These are phyloP conservation scores for Oxyria digyna DNA, from an alignment of 148 eudicot species.

Conservation along the genomic window DNA sequence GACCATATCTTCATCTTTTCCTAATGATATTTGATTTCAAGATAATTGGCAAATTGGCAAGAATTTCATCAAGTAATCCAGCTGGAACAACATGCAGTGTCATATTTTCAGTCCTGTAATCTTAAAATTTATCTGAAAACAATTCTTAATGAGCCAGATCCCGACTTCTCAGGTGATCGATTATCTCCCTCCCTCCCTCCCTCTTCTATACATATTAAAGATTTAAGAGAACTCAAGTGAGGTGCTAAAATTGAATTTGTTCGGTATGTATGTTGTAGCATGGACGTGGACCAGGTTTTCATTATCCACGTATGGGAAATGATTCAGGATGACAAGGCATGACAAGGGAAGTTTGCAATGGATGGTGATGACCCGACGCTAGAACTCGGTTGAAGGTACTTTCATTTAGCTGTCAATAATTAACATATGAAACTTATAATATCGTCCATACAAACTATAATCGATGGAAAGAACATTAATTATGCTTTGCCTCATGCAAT, in stretches of 20 bases:
- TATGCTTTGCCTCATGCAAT: too few relatives aligned
- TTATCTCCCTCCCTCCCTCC: too few relatives aligned
- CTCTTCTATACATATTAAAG: neutral
- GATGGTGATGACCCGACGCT: too few relatives aligned
- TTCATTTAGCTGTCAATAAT: too few relatives aligned
- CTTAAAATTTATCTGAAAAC: constrained; percentile 19
- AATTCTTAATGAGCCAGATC: neutral
- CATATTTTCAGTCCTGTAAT: constrained; percentile 20
- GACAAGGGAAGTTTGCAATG: too few relatives aligned
- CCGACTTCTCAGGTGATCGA: neutral
- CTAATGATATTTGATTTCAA: neutral
- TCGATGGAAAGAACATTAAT: too few relatives aligned
- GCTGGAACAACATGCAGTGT: constrained; percentile 6
- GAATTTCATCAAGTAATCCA: neutral
- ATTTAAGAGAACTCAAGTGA: neutral
- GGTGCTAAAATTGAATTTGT: neutral
- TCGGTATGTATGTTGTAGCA: neutral
- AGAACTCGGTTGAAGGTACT: too few relatives aligned
- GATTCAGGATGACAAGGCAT: too few relatives aligned
- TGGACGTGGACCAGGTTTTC: neutral
- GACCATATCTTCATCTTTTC: neutral
- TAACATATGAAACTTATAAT: too few relatives aligned
- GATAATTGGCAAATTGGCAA: neutral
- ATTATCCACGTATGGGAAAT: neutral
- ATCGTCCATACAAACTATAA: too few relatives aligned